Conservation (phyloP, 1,139 yeast species). For the Nakaseomyces bracarensis region DNA sequence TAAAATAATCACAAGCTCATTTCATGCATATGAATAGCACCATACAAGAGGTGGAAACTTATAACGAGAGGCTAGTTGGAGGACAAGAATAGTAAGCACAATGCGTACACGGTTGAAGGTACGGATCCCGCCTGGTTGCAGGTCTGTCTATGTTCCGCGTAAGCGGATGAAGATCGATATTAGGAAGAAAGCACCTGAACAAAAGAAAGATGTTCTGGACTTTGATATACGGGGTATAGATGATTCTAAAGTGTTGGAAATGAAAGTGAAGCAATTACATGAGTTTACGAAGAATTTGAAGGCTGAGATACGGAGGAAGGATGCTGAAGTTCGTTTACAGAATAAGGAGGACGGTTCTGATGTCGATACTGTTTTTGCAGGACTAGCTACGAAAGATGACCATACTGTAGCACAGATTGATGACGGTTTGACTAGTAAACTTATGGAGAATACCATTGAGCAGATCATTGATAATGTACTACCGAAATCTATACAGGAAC, state of each 20-base stretch:
- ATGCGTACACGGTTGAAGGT: not conserved
- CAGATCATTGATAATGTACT: slow-evolving; percentile 6
- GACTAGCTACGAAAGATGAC: not conserved
- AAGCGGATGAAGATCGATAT: not conserved
- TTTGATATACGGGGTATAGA: slow-evolving; percentile 4
- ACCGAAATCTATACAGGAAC: slow-evolving; percentile 32
- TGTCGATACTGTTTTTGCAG: not conserved
- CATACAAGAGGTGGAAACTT: too few relatives aligned
- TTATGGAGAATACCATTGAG: slow-evolving; percentile 5
- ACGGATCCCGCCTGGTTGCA: not conserved
- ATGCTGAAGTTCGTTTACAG: not conserved
- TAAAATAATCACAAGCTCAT: too few relatives aligned
- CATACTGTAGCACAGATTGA: not conserved
- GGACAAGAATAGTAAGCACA: not conserved
- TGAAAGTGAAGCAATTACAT: slow-evolving; percentile 5
- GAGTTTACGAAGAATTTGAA: slow-evolving; percentile 5
- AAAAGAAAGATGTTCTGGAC: not conserved
- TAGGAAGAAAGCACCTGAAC: not conserved
- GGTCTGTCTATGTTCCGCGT: slow-evolving; percentile 1
- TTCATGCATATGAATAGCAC: too few relatives aligned
- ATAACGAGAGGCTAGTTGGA: not conserved
- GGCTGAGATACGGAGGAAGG: slow-evolving; percentile 3
- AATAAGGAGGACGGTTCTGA: not conserved
- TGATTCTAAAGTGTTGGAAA: slow-evolving; percentile 4
- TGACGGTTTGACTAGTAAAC: not conserved